Evolutionary conservation across 2,329 filamentous ascomycete species (phyloP), one percentile per base, ranked within the genome.

Genomic region (Ceratocystis variospora): DNA sequence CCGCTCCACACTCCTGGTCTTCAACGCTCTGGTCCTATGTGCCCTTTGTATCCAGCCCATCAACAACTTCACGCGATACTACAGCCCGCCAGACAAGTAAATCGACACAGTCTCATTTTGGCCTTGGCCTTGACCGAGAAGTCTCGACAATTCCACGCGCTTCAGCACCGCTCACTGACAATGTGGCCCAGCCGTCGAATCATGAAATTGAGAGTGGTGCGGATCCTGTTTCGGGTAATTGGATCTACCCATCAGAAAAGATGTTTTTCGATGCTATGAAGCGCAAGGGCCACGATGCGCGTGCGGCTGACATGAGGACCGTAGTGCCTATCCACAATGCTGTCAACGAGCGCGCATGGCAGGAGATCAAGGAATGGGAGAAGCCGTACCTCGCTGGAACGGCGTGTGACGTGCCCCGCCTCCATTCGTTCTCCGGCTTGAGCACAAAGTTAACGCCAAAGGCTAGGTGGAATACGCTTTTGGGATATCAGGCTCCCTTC

Each of bases 241-340:
- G 94, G 94, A 87, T 99, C 68, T 99, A 99, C 76, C 94, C 94
- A 0, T 94, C 89, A 0, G 93, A 97, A 75, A 88, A 89, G 73
- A 96, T 96, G 86, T 99, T 99, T 80, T 97, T 97, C 78, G 89
- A 96, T 61, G 94, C 94, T 57, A 93, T 99, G 85, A 85, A 88
- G 79, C 87, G 93, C 73, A 99, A 99, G 76, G 88, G 87, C 55
- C 87, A 91, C 78, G 84, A 86, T 68, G 86, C 83, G 37, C 78
- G 80, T 15, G 84, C 83, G 0, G 79, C 81, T 5, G 91, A 96
- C 76, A 96, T 96, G 87, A 87, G 84, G 72, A 89, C 89, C 44
- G 92, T 97, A 44, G 92, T 97, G 65, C 94, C 91, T 2, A 97
- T 97, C 72, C 94, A 99, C 78, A 99, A 99, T 74, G 94, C 94